Evolutionary conservation across 768 basidiomycete species (phyloP).

Genomic region (Cyclocybe aegerita): DNA sequence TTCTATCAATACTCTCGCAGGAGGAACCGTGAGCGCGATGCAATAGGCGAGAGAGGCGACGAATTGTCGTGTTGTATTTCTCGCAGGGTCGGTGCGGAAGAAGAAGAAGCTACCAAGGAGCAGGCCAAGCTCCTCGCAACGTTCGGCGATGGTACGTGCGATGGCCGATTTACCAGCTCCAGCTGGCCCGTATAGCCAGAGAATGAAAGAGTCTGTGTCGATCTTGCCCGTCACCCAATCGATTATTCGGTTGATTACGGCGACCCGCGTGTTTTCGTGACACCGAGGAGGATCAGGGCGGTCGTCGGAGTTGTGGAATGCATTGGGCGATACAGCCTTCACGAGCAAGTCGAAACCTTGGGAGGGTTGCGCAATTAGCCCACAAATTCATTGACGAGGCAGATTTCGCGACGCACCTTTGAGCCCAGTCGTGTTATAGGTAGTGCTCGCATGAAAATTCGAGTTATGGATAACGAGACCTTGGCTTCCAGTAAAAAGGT

Average conservation of each 20-base stretch:
- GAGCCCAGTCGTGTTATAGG: too few species aligned
- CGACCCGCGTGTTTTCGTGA: slow-evolving; percentile 1
- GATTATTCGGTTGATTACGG: background rate
- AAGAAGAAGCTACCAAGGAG: slow-evolving; percentile 10
- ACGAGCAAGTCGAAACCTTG: background rate
- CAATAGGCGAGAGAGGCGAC: slow-evolving; percentile 6
- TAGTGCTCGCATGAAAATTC: too few species aligned
- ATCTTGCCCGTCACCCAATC: background rate
- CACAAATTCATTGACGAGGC: too few species aligned
- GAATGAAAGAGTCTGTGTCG: background rate
- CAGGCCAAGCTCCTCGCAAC: background rate
- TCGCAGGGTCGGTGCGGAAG: background rate
- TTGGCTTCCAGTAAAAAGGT: too few species aligned
- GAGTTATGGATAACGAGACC: too few species aligned
- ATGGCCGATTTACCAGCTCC: slow-evolving; percentile 17
- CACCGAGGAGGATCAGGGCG: slow-evolving; percentile 8
- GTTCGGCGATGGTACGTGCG: slow-evolving; percentile 9
- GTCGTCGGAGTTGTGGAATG: slow-evolving; percentile 8
- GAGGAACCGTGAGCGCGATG: background rate
- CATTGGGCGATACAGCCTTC: background rate
- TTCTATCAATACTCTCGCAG: background rate
- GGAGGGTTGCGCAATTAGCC: too few species aligned
- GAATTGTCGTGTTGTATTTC: background rate
- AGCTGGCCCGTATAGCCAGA: slow-evolving; percentile 10
- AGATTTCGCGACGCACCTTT: too few species aligned